Base-by-base conservation (phyloP, 2,329 filamentous ascomycete genomes). In the Geosmithia morbida region DNA sequence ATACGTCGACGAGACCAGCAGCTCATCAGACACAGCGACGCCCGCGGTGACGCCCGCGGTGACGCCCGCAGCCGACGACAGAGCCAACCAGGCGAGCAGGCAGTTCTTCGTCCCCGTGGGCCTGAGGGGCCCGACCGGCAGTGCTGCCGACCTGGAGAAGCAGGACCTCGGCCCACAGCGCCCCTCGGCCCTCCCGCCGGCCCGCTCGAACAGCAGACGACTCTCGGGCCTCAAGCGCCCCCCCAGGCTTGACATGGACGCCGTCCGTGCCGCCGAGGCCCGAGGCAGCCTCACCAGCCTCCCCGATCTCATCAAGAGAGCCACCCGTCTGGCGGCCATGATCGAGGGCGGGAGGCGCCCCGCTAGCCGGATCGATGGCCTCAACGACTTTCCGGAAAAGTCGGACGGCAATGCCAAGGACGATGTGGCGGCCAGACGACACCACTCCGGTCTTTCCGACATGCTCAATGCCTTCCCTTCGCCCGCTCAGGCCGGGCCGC, bases 231-330 rank as follows among this genome's bases (percentile, higher is more conserved):
- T 81, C 48, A 68, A 72, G 53, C 66, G 75, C 45, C 89, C 90
- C 30, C 85, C 87, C 3, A 78, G 77, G 37, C 68, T 96, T 3
- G 81, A 96, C 58, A 83, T 96, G 20, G 82, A 89, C 57, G 85
- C 85, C 3, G 85, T 94, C 3, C 77, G 80, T 53, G 80, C 83
- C 46, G 85, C 86, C 16, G 87, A 96, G 62, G 78, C 83, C 1
- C 79, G 92, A 57, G 89, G 87, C 3, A 96, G 89, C 60, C 71
- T 95, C 52, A 97, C 92, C 1, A 96, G 89, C 63, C 68, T 98
- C 50, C 85, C 89, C 0, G 92, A 97, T 60, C 68, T 98, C 50
- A 97, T 98, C 54, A 76, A 80, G 57, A 79, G 92, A 55, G 92
- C 92, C 11, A 97, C 90, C 1, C 80, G 79, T 53, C 69, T 97